Base-by-base conservation (phyloP, 1,284 basidiomycete species). In the Ceratorhiza oryzae-sativae region DNA sequence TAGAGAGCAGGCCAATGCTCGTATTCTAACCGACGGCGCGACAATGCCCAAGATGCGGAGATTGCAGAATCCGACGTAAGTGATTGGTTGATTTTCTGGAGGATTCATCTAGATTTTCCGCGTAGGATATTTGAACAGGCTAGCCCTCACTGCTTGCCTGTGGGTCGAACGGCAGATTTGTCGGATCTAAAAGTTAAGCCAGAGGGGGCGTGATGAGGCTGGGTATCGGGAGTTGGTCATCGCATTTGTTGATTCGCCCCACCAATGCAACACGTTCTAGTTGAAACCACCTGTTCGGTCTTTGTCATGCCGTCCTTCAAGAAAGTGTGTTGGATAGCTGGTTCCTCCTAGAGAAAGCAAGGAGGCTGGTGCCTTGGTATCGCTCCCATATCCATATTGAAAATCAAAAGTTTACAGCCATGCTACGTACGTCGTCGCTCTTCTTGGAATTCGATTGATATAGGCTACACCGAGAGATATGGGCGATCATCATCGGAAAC, bases 21-120 rank as follows among this genome's bases (percentile, higher is more conserved):
- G 79, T 74, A 75, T 83, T 72, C 75, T 83, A 71, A 79, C 82
- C 76, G 80, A 82, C 75, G 81, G 82, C 74, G 82, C 82, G 0
- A 81, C 82, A 77, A 77, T 77, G 74, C 81, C 81, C 20, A 78
- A 73, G 68, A 76, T 82, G 20, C 75, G 75, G 72, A 73, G 81
- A 73, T 72, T 83, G 75, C 78, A 77, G 75, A 81, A 80, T 77
- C 80, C 80, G 32, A 77, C 77, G 80, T 82, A 71, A 77, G 79
- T 77, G 72, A 71, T 73, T 58, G 71, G 71, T 32, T 74, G 59
- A 32, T 61, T 61, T 48, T 62, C 58, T 45, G 41, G 39, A 46
- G 51, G 23, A n/a, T 3, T 48, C 12, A 65, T 34, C 25, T 63
- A 23, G 36, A 20, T 58, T 30, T 20, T 41, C 23, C 30, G 9